phyloP scores from a whole-genome alignment of 1,284 basidiomycete species.

The Malassezia restricta region DNA sequence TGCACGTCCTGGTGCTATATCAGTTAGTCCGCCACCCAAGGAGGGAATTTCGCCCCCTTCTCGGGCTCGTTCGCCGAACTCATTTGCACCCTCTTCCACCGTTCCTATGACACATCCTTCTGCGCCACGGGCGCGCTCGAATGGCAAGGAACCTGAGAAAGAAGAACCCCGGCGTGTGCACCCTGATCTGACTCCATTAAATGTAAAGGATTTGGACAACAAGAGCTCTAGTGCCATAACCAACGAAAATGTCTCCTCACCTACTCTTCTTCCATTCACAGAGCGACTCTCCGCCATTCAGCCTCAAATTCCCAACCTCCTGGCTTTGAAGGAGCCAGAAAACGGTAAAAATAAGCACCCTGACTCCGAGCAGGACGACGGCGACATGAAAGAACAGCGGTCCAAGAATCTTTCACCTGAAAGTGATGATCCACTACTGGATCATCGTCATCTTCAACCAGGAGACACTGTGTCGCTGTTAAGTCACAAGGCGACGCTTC shows the following conservation, averaged over 20 bases:
- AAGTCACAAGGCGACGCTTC: constrained; percentile 85
- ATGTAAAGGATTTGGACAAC: not conserved
- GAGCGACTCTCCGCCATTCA: constrained; percentile 5
- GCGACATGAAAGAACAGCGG: not conserved
- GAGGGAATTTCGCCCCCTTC: too few relatives aligned
- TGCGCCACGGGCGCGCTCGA: not conserved
- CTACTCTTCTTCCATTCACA: not conserved
- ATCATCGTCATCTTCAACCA: constrained; percentile 84
- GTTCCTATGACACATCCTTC: too few relatives aligned
- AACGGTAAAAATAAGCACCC: not conserved
- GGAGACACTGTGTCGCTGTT: constrained; percentile 83
- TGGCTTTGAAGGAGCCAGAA: not conserved
- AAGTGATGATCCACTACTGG: constrained; percentile 52
- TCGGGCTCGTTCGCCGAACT: too few relatives aligned
- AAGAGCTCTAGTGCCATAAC: not conserved
- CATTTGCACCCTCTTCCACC: too few relatives aligned
- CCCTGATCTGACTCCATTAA: not conserved
- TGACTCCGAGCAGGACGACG: not conserved
- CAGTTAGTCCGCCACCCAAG: too few relatives aligned
- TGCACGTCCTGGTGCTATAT: too few relatives aligned
- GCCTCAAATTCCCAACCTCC: constrained; percentile 3
- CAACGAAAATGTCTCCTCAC: not conserved
- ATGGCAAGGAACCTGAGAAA: not conserved
- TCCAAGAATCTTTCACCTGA: not conserved
- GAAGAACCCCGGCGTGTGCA: not conserved